These are phyloP conservation scores for Helianthus tuberosus DNA, from an alignment of 129 eudicot genomes.

Conservation along the genomic window DNA sequence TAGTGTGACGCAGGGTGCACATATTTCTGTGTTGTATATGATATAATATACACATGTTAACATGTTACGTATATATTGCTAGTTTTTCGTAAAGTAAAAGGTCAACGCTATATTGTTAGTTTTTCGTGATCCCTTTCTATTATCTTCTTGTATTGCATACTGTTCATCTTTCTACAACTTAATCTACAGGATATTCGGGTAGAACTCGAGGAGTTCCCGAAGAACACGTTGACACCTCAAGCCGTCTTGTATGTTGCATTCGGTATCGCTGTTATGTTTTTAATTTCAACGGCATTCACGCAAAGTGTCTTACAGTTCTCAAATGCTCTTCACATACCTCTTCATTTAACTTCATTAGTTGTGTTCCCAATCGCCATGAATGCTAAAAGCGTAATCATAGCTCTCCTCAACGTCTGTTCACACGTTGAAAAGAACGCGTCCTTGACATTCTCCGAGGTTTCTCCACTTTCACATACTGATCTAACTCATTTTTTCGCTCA, in stretches of 20 bases:
- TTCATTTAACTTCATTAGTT: slow-evolving; percentile 49
- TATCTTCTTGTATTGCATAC: too few species aligned
- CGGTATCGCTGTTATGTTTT: slow-evolving; percentile 2
- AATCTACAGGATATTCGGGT: slow-evolving; percentile 16
- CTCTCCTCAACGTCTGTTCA: slow-evolving; percentile 9
- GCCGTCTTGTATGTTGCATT: slow-evolving; percentile 10
- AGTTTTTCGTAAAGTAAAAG: too few species aligned
- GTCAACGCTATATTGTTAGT: too few species aligned
- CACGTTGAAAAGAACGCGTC: slow-evolving; percentile 38
- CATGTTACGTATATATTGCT: too few species aligned
- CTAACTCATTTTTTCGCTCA: not conserved
- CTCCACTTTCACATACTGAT: not conserved
- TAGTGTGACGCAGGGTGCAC: too few species aligned
- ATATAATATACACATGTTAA: too few species aligned
- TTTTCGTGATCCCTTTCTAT: too few species aligned
- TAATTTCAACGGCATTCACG: slow-evolving; percentile 43
- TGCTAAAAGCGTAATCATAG: slow-evolving; percentile 21
- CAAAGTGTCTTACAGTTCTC: slow-evolving; percentile 39
- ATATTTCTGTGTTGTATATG: too few species aligned
- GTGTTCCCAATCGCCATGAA: slow-evolving; percentile 47
- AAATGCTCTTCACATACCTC: slow-evolving; percentile 44
- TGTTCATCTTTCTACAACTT: not conserved
- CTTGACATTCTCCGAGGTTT: slow-evolving; percentile 50
- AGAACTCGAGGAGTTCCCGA: slow-evolving; percentile 1
- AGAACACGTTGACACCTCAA: not conserved